phyloP scores from a whole-genome alignment of 805 yeast genomes.

The Barnettozyma populi region DNA sequence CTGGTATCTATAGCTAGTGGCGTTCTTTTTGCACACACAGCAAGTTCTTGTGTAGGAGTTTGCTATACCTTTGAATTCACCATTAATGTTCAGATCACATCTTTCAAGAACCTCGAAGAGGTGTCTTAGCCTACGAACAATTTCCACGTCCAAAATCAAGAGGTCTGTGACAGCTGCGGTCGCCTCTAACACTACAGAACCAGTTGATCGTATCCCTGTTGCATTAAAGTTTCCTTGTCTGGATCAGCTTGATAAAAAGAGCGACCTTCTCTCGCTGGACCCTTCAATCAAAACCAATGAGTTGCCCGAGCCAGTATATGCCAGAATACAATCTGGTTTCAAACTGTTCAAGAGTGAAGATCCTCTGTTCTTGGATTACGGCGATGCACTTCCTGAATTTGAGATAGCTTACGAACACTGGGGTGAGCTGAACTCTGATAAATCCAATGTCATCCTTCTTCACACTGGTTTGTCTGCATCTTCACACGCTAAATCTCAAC shows the following conservation, averaged over 20 bases:
- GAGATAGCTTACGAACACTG: slow-evolving; percentile 91
- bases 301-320: slow-evolving; percentile 85
- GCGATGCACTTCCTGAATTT: slow-evolving; percentile 68
- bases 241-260: slow-evolving; percentile 63
- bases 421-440: slow-evolving; percentile 65
- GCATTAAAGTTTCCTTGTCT: slow-evolving; percentile 76
- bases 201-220: slow-evolving; percentile 40
- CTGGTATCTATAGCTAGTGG: neutral
- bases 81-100: slow-evolving; percentile 1
- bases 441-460: slow-evolving; percentile 67
- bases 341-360: slow-evolving; percentile 46
- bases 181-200: neutral
- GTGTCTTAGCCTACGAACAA: slow-evolving; percentile 1
- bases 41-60: neutral
- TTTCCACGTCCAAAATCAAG: slow-evolving; percentile 10
- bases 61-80: neutral
- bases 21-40: no score
- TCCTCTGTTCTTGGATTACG: slow-evolving; percentile 74
- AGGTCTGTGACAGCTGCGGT: slow-evolving; percentile 5
- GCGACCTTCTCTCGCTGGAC: slow-evolving; percentile 24
- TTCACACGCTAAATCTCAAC: slow-evolving; percentile 85
- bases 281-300: slow-evolving; percentile 26
- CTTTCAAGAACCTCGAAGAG: neutral
- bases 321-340: slow-evolving; percentile 64
- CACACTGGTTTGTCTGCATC: slow-evolving; percentile 94